phyloP scores from a whole-genome alignment of 257 asterid genomes.

The Jacaranda copaia region DNA sequence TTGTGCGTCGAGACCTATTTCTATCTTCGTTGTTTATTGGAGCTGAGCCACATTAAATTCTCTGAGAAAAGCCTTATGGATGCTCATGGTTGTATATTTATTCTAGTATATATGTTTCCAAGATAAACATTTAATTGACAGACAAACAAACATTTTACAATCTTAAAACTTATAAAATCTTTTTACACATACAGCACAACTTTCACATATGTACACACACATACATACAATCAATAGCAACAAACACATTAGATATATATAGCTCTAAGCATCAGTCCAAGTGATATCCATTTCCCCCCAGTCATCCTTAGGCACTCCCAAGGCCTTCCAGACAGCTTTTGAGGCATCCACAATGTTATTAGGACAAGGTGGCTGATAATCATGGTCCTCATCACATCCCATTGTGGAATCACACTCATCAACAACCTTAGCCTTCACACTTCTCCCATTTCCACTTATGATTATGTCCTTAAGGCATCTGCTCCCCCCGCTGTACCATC shows the following conservation, averaged over 20 bases:
- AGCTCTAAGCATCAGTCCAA: conserved; percentile 10
- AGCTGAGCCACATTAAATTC: too few relatives aligned
- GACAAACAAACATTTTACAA: too few relatives aligned
- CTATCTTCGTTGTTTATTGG: too few relatives aligned
- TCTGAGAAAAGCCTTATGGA: too few relatives aligned
- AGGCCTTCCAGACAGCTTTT: conserved; percentile 44
- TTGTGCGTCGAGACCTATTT: too few relatives aligned
- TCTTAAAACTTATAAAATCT: too few relatives aligned
- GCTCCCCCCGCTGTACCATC: conserved; percentile 30
- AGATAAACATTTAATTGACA: too few relatives aligned
- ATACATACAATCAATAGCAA: too few relatives aligned
- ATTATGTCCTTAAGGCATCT: conserved; percentile 35
- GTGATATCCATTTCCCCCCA: conserved; percentile 29
- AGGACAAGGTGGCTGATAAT: conserved; percentile 42
- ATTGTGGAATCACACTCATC: conserved; percentile 22
- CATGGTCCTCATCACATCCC: conserved; percentile 24
- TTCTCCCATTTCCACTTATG: conserved; percentile 31
- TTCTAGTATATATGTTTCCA: too few relatives aligned
- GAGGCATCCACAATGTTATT: conserved; percentile 52
- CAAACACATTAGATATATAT: neutral
- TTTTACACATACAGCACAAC: too few relatives aligned
- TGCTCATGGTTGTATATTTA: too few relatives aligned
- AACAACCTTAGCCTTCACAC: conserved; percentile 43
- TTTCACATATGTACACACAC: too few relatives aligned
- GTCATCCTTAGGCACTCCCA: conserved; percentile 29